Percentiles rank a stretch among this genome's conserved stretches.
Evolutionary conservation across 441 rosid species (phyloP).

Genomic region (Aleurites moluccanus): DNA sequence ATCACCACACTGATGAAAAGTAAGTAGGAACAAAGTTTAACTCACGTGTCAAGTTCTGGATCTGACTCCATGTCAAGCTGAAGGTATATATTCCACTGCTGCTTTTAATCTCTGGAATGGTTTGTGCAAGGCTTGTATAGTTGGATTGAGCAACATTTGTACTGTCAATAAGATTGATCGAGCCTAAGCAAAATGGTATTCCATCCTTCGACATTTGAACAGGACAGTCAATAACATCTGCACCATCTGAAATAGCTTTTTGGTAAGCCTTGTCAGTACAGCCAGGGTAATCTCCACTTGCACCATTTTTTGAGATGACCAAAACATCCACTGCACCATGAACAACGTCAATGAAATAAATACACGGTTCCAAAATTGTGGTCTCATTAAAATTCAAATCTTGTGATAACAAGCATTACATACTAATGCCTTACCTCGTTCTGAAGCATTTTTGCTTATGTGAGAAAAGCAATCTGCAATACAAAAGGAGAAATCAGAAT

Average conservation of each 20-base stretch:
- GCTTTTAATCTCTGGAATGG: slow-evolving; percentile 39
- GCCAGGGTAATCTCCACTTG: slow-evolving; percentile 81
- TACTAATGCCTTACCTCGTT: slow-evolving; percentile 44
- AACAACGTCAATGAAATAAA: slow-evolving; percentile 13
- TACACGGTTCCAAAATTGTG: background rate
- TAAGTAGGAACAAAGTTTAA: slow-evolving; percentile 21
- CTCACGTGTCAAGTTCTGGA: slow-evolving; percentile 61
- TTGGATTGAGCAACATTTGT: slow-evolving; percentile 41
- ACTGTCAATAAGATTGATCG: slow-evolving; percentile 54
- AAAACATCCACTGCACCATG: slow-evolving; percentile 36
- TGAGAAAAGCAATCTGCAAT: slow-evolving; percentile 77
- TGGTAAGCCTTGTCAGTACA: slow-evolving; percentile 70
- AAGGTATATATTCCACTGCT: slow-evolving; percentile 53
- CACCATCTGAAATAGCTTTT: slow-evolving; percentile 64
- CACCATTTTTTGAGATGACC: slow-evolving; percentile 68
- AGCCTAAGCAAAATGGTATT: slow-evolving; percentile 57
- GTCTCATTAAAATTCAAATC: background rate
- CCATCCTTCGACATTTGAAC: slow-evolving; percentile 75
- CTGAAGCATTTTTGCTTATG: slow-evolving; percentile 48
- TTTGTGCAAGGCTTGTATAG: slow-evolving; percentile 32
- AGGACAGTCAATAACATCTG: slow-evolving; percentile 70
- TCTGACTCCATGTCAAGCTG: slow-evolving; percentile 60
- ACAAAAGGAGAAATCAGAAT: slow-evolving; percentile 28
- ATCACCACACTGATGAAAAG: background rate
- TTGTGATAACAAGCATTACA: background rate